Percentiles rank a stretch among this genome's conserved stretches.
phyloP scores from a whole-genome alignment of 176 grass and related monocot genomes.

The Tuctoria greenei region DNA sequence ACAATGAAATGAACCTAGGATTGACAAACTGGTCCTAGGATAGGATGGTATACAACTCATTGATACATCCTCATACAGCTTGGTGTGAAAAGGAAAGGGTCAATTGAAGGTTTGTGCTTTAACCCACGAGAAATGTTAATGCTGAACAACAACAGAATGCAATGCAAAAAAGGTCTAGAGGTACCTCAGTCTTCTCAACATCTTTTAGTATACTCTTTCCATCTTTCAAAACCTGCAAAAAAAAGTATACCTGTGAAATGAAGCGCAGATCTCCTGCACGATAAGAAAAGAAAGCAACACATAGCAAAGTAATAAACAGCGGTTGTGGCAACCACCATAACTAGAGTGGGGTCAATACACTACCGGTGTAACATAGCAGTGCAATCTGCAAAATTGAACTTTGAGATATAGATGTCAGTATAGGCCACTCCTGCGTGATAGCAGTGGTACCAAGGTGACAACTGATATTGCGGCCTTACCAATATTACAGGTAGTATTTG shows the following conservation, averaged over 20 bases:
- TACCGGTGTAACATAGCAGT: not conserved
- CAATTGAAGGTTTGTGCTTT: not conserved
- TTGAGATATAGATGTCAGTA: not conserved
- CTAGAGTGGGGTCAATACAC: not conserved
- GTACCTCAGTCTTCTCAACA: constrained; percentile 56
- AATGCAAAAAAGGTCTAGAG: not conserved
- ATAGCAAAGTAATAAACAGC: not conserved
- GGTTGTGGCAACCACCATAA: not conserved
- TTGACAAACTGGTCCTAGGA: not conserved
- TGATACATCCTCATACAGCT: not conserved
- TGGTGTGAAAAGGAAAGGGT: not conserved
- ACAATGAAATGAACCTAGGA: not conserved
- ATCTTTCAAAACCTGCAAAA: constrained; percentile 50
- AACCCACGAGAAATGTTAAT: constrained; percentile 17
- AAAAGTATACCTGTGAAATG: not conserved
- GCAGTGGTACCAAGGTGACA: not conserved
- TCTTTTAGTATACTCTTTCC: constrained; percentile 49
- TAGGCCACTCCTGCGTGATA: not conserved
- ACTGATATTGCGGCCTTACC: not conserved
- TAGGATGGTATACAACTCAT: not conserved
- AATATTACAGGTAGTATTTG: not conserved
- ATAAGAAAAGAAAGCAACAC: constrained; percentile 32
- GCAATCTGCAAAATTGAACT: not conserved
- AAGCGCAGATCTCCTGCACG: not conserved
- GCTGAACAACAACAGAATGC: constrained; percentile 17